A percentile compares a stretch with the other conserved stretches of the same genome.
Evolutionary conservation across 2,329 filamentous ascomycete species (phyloP).

Genomic region (Dichotomopilus funicola): DNA sequence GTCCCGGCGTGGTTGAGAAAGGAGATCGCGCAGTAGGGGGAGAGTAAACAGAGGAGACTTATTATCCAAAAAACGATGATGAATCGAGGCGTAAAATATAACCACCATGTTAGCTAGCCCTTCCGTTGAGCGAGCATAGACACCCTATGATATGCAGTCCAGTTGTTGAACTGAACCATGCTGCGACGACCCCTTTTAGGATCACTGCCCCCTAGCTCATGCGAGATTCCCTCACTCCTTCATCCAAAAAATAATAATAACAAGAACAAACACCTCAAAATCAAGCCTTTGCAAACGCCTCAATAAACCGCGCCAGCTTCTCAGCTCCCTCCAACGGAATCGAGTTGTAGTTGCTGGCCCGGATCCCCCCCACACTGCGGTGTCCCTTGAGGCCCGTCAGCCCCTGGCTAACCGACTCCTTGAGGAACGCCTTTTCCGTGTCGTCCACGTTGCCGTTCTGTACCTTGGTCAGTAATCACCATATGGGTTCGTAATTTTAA

Average conservation of each 20-base stretch:
- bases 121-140: too few species aligned
- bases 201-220: not conserved
- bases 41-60: too few species aligned
- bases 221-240: not conserved
- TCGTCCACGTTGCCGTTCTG: constrained; percentile 53
- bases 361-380: constrained; percentile 76
- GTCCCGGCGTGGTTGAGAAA: constrained; percentile 55
- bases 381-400: constrained; percentile 84
- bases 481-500: too few species aligned
- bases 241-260: not conserved
- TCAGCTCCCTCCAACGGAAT: constrained; percentile 61
- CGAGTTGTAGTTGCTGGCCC: constrained; percentile 85
- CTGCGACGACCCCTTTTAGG: not conserved
- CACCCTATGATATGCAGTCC: too few species aligned
- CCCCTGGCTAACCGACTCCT: constrained; percentile 59
- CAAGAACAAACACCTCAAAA: not conserved
- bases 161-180: too few species aligned
- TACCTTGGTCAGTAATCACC: constrained; percentile 6
- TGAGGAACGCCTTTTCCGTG: constrained; percentile 74
- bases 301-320: constrained; percentile 60
- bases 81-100: too few species aligned
- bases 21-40: constrained; percentile 35
- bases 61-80: too few species aligned
- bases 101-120: too few species aligned
- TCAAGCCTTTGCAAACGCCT: constrained; percentile 41